Evolutionary conservation across 768 basidiomycete genomes (phyloP).

Genomic region (Porpolomopsis calyptriformis): DNA sequence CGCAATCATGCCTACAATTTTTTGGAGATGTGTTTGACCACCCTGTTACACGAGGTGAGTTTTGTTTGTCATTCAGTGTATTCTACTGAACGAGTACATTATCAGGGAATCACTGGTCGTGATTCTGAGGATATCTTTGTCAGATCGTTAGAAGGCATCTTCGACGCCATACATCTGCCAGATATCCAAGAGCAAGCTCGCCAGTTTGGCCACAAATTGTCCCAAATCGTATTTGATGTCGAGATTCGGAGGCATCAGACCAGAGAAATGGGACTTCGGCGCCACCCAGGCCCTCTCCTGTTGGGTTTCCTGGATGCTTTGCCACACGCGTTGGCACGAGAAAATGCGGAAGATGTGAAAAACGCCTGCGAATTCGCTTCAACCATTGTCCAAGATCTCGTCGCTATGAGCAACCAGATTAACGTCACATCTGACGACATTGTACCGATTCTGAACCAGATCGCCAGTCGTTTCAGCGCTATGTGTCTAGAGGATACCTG

Average conservation of each 20-base stretch:
- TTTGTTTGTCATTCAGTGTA: neutral
- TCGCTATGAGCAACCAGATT: conserved; percentile 39
- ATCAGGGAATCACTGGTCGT: conserved; percentile 58
- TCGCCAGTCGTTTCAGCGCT: conserved; percentile 73
- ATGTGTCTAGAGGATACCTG: conserved; percentile 89
- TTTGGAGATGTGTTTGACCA: conserved; percentile 60
- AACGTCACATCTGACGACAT: conserved; percentile 44
- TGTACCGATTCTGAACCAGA: conserved; percentile 62
- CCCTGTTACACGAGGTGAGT: conserved; percentile 66
- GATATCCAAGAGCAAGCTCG: conserved; percentile 65
- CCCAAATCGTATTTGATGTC: conserved; percentile 57
- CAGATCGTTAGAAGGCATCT: conserved; percentile 60
- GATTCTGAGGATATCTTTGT: conserved; percentile 70
- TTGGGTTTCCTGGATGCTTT: conserved; percentile 73
- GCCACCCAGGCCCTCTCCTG: conserved; percentile 47
- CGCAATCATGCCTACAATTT: conserved; percentile 53
- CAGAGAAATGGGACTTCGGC: conserved; percentile 41
- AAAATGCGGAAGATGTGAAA: conserved; percentile 47
- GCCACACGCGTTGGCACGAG: conserved; percentile 63
- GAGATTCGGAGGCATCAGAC: conserved; percentile 57
- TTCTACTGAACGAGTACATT: conserved; percentile 4
- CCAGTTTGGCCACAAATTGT: conserved; percentile 57
- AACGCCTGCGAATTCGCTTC: conserved; percentile 53
- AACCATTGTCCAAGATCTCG: conserved; percentile 56
- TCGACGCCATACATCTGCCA: conserved; percentile 60